Evolutionary conservation across 2,329 filamentous ascomycete species (phyloP).

Genomic region (Metarhizium humberi): DNA sequence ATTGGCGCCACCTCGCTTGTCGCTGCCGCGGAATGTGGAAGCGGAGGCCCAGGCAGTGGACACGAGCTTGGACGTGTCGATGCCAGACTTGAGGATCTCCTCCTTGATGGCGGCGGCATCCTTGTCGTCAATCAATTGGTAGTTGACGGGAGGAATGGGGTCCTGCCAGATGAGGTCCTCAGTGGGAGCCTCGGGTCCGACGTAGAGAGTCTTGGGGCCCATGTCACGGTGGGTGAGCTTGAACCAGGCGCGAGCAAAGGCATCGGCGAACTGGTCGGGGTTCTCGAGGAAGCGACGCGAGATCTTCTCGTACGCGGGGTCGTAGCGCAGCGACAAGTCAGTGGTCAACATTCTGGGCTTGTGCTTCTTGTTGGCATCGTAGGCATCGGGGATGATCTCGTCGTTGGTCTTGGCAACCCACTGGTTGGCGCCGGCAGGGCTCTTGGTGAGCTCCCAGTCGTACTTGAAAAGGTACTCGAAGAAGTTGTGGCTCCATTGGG

Average conservation of each 20-base stretch:
- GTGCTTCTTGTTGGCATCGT: conserved; percentile 61
- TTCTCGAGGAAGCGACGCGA: conserved; percentile 59
- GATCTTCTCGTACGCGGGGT: conserved; percentile 68
- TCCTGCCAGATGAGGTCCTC: conserved; percentile 70
- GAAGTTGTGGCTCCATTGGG: conserved; percentile 67
- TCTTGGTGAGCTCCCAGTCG: conserved; percentile 70
- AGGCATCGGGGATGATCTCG: conserved; percentile 61
- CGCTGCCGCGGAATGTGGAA: conserved; percentile 62
- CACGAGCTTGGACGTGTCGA: conserved; percentile 53
- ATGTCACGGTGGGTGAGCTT: conserved; percentile 76
- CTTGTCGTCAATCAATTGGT: conserved; percentile 48
- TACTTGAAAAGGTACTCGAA: conserved; percentile 70
- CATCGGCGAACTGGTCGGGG: conserved; percentile 58
- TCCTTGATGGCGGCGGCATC: conserved; percentile 61
- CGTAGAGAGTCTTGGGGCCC: conserved; percentile 60
- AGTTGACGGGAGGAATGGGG: conserved; percentile 51
- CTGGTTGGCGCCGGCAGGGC: conserved; percentile 67
- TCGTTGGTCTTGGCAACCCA: conserved; percentile 65
- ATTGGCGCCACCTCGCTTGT: conserved; percentile 78
- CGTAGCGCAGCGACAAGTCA: conserved; percentile 63
- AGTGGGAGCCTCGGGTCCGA: conserved; percentile 64
- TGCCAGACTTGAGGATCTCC: conserved; percentile 53
- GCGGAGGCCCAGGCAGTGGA: conserved; percentile 60
- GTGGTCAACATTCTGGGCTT: conserved; percentile 68
- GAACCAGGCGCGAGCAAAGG: conserved; percentile 70